Conservation (phyloP, 2,329 filamentous ascomycete genomes). For the Periconia sp. region DNA sequence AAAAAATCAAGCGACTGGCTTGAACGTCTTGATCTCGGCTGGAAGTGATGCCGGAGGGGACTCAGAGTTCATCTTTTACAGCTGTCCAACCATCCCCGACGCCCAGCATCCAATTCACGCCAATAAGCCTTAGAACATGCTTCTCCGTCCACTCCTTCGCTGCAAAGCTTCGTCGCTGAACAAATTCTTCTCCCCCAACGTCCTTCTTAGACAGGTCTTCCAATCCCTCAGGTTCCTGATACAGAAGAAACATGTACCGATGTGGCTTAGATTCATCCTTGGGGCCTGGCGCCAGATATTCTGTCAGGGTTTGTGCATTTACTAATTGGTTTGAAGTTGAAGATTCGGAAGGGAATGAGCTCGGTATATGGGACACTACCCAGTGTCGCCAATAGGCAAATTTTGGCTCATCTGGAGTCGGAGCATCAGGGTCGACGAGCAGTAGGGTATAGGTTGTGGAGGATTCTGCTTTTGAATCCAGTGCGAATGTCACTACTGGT, state of each 20-base stretch:
- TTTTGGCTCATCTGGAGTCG: constrained; percentile 61
- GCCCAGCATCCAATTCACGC: constrained; percentile 45
- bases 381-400: constrained; percentile 64
- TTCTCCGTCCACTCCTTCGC: constrained; percentile 30
- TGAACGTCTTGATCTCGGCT: too few species aligned
- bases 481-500: constrained; percentile 17
- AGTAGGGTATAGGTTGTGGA: constrained; percentile 54
- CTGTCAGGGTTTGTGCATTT: constrained; percentile 32
- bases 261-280: constrained; percentile 46
- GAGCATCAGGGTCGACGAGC: constrained; percentile 62
- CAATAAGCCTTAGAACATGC: constrained; percentile 37
- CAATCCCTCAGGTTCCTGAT: constrained; percentile 28
- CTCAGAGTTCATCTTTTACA: constrained; percentile 20
- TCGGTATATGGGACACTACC: constrained; percentile 46
- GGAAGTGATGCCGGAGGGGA: too few species aligned
- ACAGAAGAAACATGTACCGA: constrained; percentile 41
- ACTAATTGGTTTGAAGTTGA: constrained; percentile 6
- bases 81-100: constrained; percentile 43
- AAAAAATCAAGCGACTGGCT: too few species aligned
- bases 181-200: constrained; percentile 45
- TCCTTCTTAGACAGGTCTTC: constrained; percentile 30
- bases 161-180: constrained; percentile 37
- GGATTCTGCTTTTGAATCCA: constrained; percentile 15
- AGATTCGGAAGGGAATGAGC: not conserved
- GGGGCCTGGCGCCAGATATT: constrained; percentile 39